Evolutionary conservation across 1,284 basidiomycete species (phyloP).

Genomic region (Trametes pubescens): DNA sequence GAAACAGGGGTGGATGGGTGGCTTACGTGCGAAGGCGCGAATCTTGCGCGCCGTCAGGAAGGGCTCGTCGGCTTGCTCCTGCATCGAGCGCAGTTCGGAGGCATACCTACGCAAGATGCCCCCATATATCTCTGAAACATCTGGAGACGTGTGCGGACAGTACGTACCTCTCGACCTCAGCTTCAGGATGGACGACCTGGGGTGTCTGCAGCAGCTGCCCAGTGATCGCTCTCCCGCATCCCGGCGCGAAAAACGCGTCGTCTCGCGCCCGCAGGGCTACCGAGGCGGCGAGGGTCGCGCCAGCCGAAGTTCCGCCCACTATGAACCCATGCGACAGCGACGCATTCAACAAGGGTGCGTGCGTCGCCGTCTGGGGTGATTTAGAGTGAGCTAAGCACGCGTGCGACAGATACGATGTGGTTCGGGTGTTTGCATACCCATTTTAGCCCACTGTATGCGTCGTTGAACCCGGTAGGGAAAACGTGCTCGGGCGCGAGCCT

Average conservation of each 20-base stretch:
- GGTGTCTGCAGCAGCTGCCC: conserved; percentile 27
- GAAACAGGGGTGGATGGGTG: neutral
- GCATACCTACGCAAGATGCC: neutral
- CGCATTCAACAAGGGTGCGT: conserved; percentile 17
- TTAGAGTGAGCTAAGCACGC: neutral
- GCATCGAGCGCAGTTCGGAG: conserved; percentile 11
- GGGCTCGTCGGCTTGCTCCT: conserved; percentile 14
- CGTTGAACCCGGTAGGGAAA: conserved; percentile 49
- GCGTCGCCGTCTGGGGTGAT: conserved; percentile 9
- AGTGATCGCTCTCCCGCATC: conserved; percentile 19
- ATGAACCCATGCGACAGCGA: conserved; percentile 29
- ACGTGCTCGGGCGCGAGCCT: conserved; percentile 49
- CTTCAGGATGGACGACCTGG: conserved; percentile 20
- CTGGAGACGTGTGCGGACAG: neutral
- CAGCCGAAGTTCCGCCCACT: conserved; percentile 39
- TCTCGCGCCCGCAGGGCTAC: conserved; percentile 33
- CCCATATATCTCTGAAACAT: neutral
- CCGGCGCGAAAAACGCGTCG: conserved; percentile 30
- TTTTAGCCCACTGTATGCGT: conserved; percentile 45
- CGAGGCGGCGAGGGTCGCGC: conserved; percentile 33
- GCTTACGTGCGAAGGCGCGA: conserved; percentile 12
- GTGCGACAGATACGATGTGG: no score
- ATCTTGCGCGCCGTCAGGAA: conserved; percentile 19
- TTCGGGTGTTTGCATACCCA: conserved; percentile 38
- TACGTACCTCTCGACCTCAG: conserved; percentile 18